Evolutionary conservation across 208 protist species (phyloP).

Genomic region (Acanthamoeba castellanii): DNA sequence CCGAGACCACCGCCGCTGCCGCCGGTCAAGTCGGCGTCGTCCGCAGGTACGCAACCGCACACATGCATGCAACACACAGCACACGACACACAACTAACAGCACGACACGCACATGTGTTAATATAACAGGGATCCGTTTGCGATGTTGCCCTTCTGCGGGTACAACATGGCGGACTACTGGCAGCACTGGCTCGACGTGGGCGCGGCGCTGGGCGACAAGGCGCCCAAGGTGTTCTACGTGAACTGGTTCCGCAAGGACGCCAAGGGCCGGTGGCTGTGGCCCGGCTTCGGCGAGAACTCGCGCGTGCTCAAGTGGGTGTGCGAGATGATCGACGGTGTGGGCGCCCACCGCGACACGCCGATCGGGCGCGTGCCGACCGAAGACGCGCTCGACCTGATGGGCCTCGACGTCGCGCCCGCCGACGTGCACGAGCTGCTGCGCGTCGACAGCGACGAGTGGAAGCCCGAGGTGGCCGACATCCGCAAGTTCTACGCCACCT

Average conservation of each 20-base stretch:
- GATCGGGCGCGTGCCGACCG: constrained; percentile 84
- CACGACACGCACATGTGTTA: no score
- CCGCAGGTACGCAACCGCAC: constrained; percentile 76
- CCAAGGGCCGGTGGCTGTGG: constrained; percentile 88
- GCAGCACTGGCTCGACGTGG: constrained; percentile 89
- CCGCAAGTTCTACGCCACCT: constrained; percentile 78
- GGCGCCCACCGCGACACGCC: constrained; percentile 72
- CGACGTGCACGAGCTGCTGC: constrained; percentile 80
- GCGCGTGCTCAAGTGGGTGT: constrained; percentile 89
- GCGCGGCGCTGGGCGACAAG: constrained; percentile 62
- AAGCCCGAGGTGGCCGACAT: constrained; percentile 81
- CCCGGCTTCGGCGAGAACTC: constrained; percentile 92
- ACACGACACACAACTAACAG: no score
- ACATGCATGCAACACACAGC: neutral
- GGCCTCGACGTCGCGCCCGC: constrained; percentile 80
- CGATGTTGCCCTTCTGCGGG: constrained; percentile 92
- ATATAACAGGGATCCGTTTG: constrained; percentile 90
- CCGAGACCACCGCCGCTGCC: constrained; percentile 90
- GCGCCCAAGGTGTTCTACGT: constrained; percentile 91
- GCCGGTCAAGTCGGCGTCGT: constrained; percentile 79
- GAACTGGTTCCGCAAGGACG: constrained; percentile 91
- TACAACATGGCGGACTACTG: constrained; percentile 94
- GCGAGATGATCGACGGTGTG: constrained; percentile 73
- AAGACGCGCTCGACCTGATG: constrained; percentile 77
- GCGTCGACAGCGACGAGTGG: constrained; percentile 83